Base-by-base conservation (phyloP, 208 protist genomes). In the Acanthamoeba divionensis region DNA sequence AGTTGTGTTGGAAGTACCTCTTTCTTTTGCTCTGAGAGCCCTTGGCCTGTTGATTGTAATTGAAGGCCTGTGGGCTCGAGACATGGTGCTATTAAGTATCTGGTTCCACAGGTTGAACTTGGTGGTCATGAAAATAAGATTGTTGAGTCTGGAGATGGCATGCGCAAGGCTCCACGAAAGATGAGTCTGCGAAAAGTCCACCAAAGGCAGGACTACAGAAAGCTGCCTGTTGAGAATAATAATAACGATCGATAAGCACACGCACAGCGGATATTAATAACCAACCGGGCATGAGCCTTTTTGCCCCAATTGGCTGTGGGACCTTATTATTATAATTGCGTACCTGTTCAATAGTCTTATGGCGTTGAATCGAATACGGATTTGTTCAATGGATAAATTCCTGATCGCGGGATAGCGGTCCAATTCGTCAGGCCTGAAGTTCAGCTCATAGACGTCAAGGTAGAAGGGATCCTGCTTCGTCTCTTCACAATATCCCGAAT, bases 41-140 rank as follows among this genome's bases (percentile, higher is more conserved):
- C 67, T 1, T 5, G 87, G 67, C 55, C 67, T 5, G 52, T 83
- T 91, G 55, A 91, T 83, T 21, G 71, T 91, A 47, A 91, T 65
- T 2, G 36, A 29, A 7, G 87, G 87, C 12, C 31, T 26, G n/a
- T 60, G 13, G 38, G 50, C 36, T 13, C 67, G 52, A 4, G 44
- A 75, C 41, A 73, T 91, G n/a, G 87, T 91, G 47, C 41, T 67
- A n/a, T 54, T 41, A 3, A 91, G 71, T 31, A 91, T 91, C 24
- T 91, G 36, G 38, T 79, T 91, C 87, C 87, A 91, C 21, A 91
- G 62, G 24, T 13, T 45, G 45, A 91, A 24, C 33, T 91, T 91
- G 26, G 87, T 83, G 67, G 38, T 38, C 36, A 33, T 63, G 45
- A 91, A 82, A 5, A 91, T 83, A 15, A 86, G 24, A 55, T 48